Conservation (phyloP, 2,329 filamentous ascomycete genomes). For the Tolypocladium ovalisporum region DNA sequence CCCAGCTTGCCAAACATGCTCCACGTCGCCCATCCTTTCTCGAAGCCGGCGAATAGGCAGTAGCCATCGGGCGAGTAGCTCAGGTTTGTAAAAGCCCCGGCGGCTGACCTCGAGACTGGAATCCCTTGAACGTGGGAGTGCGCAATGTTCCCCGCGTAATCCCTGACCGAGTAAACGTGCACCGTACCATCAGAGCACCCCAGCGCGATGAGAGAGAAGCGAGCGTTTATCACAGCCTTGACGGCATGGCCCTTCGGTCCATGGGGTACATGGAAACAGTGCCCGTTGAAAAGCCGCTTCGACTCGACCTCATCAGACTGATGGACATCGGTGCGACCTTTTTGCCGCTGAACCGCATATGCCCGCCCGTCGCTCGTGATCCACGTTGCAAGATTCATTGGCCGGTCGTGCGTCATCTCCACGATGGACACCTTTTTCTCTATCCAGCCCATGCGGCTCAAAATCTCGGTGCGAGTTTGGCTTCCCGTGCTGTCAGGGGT, state of each 20-base stretch:
- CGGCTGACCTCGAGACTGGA: slow-evolving; percentile 54
- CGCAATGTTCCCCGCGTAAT: slow-evolving; percentile 88
- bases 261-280: slow-evolving; percentile 76
- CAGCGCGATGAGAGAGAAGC: slow-evolving; percentile 87
- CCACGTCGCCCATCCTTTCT: slow-evolving; percentile 91
- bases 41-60: slow-evolving; percentile 87
- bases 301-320: slow-evolving; percentile 34
- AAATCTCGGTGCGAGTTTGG: slow-evolving; percentile 82
- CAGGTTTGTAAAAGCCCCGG: slow-evolving; percentile 64
- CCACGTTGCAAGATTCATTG: slow-evolving; percentile 95
- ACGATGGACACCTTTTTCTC: slow-evolving; percentile 64
- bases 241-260: slow-evolving; percentile 49
- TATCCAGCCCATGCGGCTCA: slow-evolving; percentile 80
- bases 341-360: slow-evolving; percentile 76
- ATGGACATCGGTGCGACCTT: slow-evolving; percentile 24
- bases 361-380: slow-evolving; percentile 77
- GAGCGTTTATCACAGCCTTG: slow-evolving; percentile 78
- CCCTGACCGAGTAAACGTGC: slow-evolving; percentile 81
- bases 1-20: slow-evolving; percentile 92
- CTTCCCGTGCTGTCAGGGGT: slow-evolving; percentile 68
- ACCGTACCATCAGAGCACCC: slow-evolving; percentile 72
- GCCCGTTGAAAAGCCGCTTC: slow-evolving; percentile 72
- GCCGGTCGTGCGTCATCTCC: slow-evolving; percentile 87
- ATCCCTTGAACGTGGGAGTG: slow-evolving; percentile 68
- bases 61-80: slow-evolving; percentile 92